Base-by-base conservation (phyloP, 2,329 filamentous ascomycete genomes). In the Penicillium corylophilum region DNA sequence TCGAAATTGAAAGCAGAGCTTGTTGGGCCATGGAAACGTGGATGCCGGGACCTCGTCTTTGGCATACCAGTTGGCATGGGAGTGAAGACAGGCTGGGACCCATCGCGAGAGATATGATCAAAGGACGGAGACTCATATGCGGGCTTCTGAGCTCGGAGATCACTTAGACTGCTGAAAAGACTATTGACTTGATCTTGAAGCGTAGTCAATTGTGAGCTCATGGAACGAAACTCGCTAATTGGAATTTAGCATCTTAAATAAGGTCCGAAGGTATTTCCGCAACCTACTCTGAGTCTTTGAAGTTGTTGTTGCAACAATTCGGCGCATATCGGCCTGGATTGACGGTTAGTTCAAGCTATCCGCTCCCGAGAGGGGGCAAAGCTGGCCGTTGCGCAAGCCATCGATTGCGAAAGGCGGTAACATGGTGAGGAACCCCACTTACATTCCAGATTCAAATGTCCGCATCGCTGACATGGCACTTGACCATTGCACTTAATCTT, bases 1-100 rank as follows among this genome's bases (percentile, higher is more conserved):
- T 93, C 89, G 26, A 96, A 82, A 59, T 88, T 92, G 72, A 92
- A 96, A 2, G 87, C 85, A 42, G 85, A 87, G 71, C 90, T 95
- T 0, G 90, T 96, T 1, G 90, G 90, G 0, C 91, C 92, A 50
- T 89, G 86, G 66, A 94, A 96, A 22, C 82, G 81, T 4, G 84
- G 83, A 52, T 81, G 83, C 57, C 76, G 82, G 66, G 75, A 73
- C 55, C 79, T 79, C 2, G 77, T 66, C 24, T 77, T 70, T 29
- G 79, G 76, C 36, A 77, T 65, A n/a, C 57, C 56, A 4, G 72
- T 72, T 29, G 73, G 72, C 58, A 75, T 60, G 13, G 66, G 64
- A 16, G 68, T 65, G 55, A 72, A 70, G 16, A 67, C 54, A 20
- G 68, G 53, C 41, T 76, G 69, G 6, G 77, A 73, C 33, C 68